Evolutionary conservation across 345 rosid species (phyloP).

Genomic region (Ceriops decandra): DNA sequence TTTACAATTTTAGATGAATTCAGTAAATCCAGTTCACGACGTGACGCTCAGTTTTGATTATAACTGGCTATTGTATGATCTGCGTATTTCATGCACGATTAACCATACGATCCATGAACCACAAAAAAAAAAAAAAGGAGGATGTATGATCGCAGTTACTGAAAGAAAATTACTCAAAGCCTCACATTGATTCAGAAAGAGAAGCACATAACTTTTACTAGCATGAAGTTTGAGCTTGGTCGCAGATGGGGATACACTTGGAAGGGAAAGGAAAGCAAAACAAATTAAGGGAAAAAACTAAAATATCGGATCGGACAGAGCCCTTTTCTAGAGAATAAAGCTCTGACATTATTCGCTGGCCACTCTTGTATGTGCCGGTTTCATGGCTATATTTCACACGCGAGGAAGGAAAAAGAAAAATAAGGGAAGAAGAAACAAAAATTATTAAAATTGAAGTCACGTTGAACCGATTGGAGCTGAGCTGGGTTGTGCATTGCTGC

Average conservation of each 20-base stretch:
- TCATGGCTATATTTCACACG: not conserved
- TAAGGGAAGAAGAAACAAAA: not conserved
- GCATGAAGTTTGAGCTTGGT: slow-evolving; percentile 1
- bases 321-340: not conserved
- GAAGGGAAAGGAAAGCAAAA: not conserved
- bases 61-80: too few species aligned
- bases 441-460: slow-evolving; percentile 7
- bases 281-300: not conserved
- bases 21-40: too few species aligned
- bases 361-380: not conserved
- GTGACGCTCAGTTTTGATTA: too few species aligned
- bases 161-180: too few species aligned
- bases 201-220: not conserved
- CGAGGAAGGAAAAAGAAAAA: not conserved
- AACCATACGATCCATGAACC: too few species aligned
- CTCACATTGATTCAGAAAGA: not conserved
- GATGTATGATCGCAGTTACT: too few species aligned
- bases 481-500: slow-evolving; percentile 42
- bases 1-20: too few species aligned
- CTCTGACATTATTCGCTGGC: not conserved
- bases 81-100: too few species aligned
- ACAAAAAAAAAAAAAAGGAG: not conserved
- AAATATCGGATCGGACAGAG: not conserved
- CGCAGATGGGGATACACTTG: slow-evolving; percentile 2
- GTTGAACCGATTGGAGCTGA: slow-evolving; percentile 45